Base-by-base conservation (phyloP, 2,329 filamentous ascomycete species). In the Aspergillus proliferans region DNA sequence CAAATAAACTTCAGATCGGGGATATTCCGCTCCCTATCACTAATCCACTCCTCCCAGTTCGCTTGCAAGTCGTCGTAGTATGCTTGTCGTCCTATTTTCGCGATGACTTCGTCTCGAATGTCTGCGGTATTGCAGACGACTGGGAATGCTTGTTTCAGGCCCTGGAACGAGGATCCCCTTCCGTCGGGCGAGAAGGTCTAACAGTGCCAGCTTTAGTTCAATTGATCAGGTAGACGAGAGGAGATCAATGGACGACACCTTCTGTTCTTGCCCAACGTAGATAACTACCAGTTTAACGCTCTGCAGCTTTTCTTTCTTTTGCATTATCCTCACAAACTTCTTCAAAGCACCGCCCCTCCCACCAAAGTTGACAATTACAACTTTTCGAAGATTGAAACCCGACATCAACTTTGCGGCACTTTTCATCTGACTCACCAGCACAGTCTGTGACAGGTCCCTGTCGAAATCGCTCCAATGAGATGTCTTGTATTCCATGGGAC, bases 361-460 rank as follows among this genome's bases (percentile, higher is more conserved):
- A 1, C 58, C 57, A 26, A 52, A 59, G 18, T 61, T 56, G 8
- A 54, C 18, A 28, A 59, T 47, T 3, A 58, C 46, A 21, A 58
- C 45, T 46, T 53, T 58, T 3, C 43, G 15, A 5, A 51, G 18
- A 24, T 43, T 41, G 2, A 51, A 8, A 14, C 22, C 22, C 22
- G 18, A 41, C 9, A 59, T 10, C 53, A 52, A 60, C 19, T 46
- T 34, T 18, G 22, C 52, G 3, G 34, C 24, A 6, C 28, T 34
- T 1, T 4, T 24, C 44, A 56, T 28, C 21, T 51, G 22, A 44
- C 52, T 63, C 14, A 66, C 51, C 3, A 73, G 50, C 2, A 71
- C 60, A 4, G 69, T 65, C 6, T 54, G 62, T 2, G 56, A 47
- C 0, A 74, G 47, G 21, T 72, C 66, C 2, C 60, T 65, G 24